These are phyloP conservation scores for Sequoia sempervirens DNA, from an alignment of 75 land plant genomes.

Conservation along the genomic window DNA sequence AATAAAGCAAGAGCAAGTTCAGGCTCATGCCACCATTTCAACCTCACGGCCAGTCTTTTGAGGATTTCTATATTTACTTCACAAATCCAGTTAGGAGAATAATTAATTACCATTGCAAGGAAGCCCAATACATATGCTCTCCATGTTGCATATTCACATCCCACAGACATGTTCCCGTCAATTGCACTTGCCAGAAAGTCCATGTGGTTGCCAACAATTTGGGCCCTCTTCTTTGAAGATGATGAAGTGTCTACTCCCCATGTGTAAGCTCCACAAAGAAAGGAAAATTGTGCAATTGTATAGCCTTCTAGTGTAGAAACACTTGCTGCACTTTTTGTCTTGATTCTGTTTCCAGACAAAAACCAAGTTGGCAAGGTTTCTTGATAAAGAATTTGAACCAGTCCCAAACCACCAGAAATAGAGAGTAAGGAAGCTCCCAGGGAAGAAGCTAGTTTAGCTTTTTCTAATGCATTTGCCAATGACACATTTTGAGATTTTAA, in stretches of 20 bases:
- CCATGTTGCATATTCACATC: conserved; percentile 71
- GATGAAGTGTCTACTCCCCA: conserved; percentile 62
- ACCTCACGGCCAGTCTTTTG: conserved; percentile 57
- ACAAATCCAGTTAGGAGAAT: conserved; percentile 62
- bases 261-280: conserved; percentile 69
- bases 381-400: conserved; percentile 56
- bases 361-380: conserved; percentile 93
- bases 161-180: conserved; percentile 72
- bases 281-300: conserved; percentile 71
- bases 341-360: conserved; percentile 38
- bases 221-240: conserved; percentile 25
- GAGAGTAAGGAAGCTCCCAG: conserved; percentile 76
- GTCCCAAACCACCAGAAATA: conserved; percentile 62
- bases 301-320: conserved; percentile 60
- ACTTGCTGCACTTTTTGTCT: conserved; percentile 34
- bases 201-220: conserved; percentile 59
- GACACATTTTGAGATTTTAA: conserved; percentile 50
- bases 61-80: conserved; percentile 67
- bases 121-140: conserved; percentile 71
- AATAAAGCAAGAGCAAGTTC: conserved; percentile 71
- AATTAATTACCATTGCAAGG: conserved; percentile 60
- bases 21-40: conserved; percentile 80
- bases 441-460: conserved; percentile 60
- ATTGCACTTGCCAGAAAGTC: conserved; percentile 76
- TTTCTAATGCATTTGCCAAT: conserved; percentile 43